phyloP scores from a whole-genome alignment of 768 basidiomycete genomes.

The Lentinus brumalis region DNA sequence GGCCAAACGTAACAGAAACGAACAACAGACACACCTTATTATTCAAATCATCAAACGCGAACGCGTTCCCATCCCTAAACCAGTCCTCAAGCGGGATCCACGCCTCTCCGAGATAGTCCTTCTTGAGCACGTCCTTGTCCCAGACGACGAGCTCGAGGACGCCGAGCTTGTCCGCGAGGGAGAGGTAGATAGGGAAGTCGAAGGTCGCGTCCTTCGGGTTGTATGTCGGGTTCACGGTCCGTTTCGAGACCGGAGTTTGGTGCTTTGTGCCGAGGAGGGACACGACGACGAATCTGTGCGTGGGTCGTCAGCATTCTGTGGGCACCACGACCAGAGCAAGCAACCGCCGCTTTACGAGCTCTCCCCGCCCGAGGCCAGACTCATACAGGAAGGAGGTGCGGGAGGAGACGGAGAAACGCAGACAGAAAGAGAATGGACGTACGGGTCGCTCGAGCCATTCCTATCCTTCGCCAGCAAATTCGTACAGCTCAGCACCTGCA shows the following conservation, averaged over 20 bases:
- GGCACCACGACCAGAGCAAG: too few relatives aligned
- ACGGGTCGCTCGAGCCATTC: constrained; percentile 79
- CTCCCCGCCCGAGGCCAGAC: too few relatives aligned
- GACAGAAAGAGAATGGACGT: constrained; percentile 32
- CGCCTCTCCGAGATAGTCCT: constrained; percentile 93
- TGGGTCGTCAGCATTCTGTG: too few relatives aligned
- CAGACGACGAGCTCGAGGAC: constrained; percentile 86
- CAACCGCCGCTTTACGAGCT: too few relatives aligned
- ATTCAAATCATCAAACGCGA: constrained; percentile 59
- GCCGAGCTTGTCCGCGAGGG: constrained; percentile 70
- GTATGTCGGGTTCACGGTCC: constrained; percentile 53
- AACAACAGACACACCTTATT: constrained; percentile 60
- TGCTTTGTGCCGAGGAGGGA: too few relatives aligned
- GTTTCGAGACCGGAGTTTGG: too few relatives aligned
- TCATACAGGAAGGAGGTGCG: neutral
- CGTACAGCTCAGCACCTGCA: constrained; percentile 68
- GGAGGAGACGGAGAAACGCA: neutral
- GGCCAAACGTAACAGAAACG: constrained; percentile 4
- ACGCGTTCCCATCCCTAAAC: constrained; percentile 57
- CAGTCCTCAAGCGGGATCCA: constrained; percentile 79
- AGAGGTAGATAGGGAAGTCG: constrained; percentile 84
- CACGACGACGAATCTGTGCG: too few relatives aligned
- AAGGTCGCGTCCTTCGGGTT: constrained; percentile 76
- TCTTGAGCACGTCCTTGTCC: constrained; percentile 89
- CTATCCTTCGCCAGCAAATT: constrained; percentile 65